Evolutionary conservation across 768 basidiomycete genomes (phyloP).

Genomic region (Psilocybe sp.): DNA sequence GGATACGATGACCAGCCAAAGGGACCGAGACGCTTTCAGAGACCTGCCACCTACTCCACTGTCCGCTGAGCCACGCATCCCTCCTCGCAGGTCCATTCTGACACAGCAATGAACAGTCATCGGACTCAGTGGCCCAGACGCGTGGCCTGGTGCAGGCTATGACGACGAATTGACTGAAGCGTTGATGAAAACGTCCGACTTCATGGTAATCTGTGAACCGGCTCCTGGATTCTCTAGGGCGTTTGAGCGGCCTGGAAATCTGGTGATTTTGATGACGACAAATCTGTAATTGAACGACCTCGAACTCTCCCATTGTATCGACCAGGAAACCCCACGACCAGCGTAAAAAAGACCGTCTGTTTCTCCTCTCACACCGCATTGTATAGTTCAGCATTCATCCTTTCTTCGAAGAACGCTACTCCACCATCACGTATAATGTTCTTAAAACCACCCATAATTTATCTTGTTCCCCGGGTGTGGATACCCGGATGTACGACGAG

Average conservation of each 20-base stretch:
- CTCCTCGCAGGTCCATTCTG: slow-evolving; percentile 32
- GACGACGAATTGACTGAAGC: too few species aligned
- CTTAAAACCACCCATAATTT: too few species aligned
- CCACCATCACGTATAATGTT: too few species aligned
- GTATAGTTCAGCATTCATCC: not conserved
- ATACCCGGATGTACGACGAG: too few species aligned
- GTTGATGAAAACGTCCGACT: too few species aligned
- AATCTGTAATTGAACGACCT: slow-evolving; percentile 1
- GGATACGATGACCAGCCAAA: too few species aligned
- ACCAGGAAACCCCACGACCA: not conserved
- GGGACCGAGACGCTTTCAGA: slow-evolving; percentile 34
- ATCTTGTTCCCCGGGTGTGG: too few species aligned
- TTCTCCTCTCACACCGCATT: not conserved
- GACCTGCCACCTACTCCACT: slow-evolving; percentile 42
- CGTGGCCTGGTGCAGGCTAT: too few species aligned
- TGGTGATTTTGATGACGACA: not conserved
- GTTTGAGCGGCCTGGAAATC: not conserved
- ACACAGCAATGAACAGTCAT: slow-evolving; percentile 14
- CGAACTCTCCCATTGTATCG: not conserved
- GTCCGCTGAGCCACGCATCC: slow-evolving; percentile 37
- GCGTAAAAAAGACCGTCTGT: not conserved
- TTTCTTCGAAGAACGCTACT: not conserved
- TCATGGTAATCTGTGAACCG: too few species aligned
- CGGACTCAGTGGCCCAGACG: not conserved
- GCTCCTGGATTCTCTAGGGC: too few species aligned